These are phyloP conservation scores for Puccinia brachypodii DNA, from an alignment of 1,284 basidiomycete species.

Conservation along the genomic window DNA sequence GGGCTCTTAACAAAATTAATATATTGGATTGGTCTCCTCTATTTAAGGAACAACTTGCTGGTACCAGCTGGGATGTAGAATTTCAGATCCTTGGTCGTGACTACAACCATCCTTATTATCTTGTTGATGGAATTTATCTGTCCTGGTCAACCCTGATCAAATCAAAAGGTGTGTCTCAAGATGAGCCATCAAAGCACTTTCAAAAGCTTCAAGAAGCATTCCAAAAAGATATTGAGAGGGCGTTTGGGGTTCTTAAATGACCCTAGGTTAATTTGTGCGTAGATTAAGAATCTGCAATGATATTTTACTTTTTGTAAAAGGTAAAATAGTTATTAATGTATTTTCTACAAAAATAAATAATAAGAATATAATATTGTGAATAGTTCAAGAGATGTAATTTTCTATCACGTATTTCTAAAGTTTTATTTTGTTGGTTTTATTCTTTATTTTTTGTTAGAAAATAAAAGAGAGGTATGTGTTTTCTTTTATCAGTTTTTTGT, in stretches of 20 bases:
- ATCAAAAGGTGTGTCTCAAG: not conserved
- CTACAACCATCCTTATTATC: conserved; percentile 23
- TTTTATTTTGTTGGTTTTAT: no score
- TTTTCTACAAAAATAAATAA: no score
- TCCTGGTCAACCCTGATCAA: conserved; percentile 18
- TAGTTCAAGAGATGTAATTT: no score
- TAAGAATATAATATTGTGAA: no score
- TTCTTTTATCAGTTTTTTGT: no score
- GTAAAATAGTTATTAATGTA: no score
- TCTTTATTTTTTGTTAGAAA: no score
- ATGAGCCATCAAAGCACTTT: not conserved
- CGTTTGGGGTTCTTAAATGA: conserved; percentile 3
- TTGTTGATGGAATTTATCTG: conserved; percentile 18
- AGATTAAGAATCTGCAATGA: no score
- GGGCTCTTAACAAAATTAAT: conserved; percentile 34
- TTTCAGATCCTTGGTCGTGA: conserved; percentile 1
- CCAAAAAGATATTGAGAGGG: conserved; percentile 18
- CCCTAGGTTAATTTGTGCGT: no score
- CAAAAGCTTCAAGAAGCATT: not conserved
- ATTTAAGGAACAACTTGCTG: conserved; percentile 11
- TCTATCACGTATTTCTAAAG: no score
- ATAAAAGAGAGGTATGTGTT: no score
- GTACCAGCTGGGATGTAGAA: not conserved
- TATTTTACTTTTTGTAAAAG: no score
- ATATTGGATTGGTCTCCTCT: not conserved